Evolutionary conservation across 2,329 filamentous ascomycete genomes (phyloP).

Genomic region (Hymenoscyphus fraxineus): DNA sequence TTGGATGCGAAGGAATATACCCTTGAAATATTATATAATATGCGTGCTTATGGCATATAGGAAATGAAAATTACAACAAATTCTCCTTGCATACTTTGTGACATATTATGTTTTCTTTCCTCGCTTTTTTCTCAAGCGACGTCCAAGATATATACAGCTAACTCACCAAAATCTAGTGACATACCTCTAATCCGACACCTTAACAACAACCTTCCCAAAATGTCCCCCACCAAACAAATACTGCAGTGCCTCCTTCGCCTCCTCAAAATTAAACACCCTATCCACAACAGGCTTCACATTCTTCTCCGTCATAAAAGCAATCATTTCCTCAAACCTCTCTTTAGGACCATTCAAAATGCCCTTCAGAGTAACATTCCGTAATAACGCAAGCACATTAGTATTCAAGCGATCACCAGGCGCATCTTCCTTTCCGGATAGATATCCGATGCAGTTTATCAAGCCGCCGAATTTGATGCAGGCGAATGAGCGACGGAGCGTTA

Average conservation of each 20-base stretch:
- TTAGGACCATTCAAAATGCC: constrained; percentile 61
- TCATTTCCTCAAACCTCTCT: constrained; percentile 52
- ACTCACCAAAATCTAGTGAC: not conserved
- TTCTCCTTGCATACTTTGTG: not conserved
- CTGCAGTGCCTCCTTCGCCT: constrained; percentile 45
- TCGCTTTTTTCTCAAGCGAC: too few species aligned
- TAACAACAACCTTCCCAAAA: constrained; percentile 45
- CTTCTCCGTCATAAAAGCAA: constrained; percentile 43
- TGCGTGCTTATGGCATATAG: not conserved
- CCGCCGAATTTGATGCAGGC: constrained; percentile 52
- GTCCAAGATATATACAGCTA: not conserved
- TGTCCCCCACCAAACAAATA: constrained; percentile 47
- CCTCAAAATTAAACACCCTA: constrained; percentile 44
- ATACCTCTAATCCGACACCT: not conserved
- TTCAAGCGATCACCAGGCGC: constrained; percentile 51
- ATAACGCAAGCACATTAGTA: constrained; percentile 53
- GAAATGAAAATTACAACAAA: not conserved
- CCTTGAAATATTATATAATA: not conserved
- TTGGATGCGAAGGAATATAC: not conserved
- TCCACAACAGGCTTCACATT: constrained; percentile 47
- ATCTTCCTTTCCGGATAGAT: constrained; percentile 52
- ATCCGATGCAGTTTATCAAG: constrained; percentile 49
- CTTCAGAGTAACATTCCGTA: constrained; percentile 44
- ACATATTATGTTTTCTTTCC: too few species aligned
- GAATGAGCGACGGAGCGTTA: constrained; percentile 50